Conservation (phyloP, 2,329 filamentous ascomycete genomes). For the Exserohilum rostratum region DNA sequence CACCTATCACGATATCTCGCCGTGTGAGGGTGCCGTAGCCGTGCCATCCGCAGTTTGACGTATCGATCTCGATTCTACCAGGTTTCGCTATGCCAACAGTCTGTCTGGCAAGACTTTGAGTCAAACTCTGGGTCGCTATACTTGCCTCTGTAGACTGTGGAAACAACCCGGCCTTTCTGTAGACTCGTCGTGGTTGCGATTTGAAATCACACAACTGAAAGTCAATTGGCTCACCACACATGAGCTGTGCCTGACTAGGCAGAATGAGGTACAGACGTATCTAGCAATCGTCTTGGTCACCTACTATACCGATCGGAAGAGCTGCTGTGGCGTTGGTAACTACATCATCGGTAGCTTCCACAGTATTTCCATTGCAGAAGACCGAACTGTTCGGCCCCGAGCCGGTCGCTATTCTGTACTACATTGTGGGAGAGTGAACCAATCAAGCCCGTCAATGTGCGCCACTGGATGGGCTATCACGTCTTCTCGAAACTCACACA, state of each 20-base stretch:
- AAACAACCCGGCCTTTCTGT: not conserved
- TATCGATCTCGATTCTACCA: not conserved
- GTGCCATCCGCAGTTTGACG: not conserved
- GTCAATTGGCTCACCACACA: not conserved
- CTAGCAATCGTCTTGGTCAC: not conserved
- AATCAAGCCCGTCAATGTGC: not conserved
- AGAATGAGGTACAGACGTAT: not conserved
- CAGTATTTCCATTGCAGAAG: not conserved
- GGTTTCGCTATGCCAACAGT: not conserved
- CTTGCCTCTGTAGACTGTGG: not conserved
- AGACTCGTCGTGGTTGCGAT: not conserved
- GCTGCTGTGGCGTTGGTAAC: not conserved
- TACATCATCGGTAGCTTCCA: not conserved
- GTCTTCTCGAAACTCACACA: not conserved
- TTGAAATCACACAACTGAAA: not conserved
- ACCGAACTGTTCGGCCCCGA: slow-evolving; percentile 1
- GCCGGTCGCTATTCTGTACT: not conserved
- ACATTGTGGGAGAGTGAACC: not conserved
- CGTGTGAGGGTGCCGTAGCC: not conserved
- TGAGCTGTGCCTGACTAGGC: not conserved
- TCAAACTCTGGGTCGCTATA: not conserved
- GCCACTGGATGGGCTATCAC: not conserved
- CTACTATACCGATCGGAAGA: not conserved
- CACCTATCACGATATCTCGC: not conserved
- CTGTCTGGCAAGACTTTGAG: not conserved